Evolutionary conservation across 768 basidiomycete species (phyloP), one percentile per base, ranked within the genome.

Genomic region (Gloeophyllum trabeum): DNA sequence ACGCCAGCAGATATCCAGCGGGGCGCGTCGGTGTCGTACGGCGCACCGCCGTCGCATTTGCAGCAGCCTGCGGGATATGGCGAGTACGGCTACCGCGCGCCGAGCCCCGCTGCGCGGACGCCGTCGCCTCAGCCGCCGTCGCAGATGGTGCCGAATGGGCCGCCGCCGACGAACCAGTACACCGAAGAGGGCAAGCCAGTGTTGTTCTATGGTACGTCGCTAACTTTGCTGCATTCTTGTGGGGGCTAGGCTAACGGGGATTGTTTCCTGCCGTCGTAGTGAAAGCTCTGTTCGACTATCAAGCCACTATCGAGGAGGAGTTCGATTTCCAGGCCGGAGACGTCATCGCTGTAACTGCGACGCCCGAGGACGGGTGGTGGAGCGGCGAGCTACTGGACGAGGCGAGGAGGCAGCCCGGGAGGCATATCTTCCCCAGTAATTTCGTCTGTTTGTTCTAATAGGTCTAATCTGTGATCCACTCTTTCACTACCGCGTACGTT

Each of bases 321-420:
- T 97, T 98, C 59, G 86, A 93, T 58, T 97, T 98, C 77, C 88
- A 92, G 56, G 69, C 79, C 18, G 89, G 86, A 2, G 94, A 98
- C 61, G 87, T 96, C 49, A 96, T 98, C 49, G 93, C 92, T 5
- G 93, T 98, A 6, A 93, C 88, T 0, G 73, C 79, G 18, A 94
- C 91, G 4, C 91, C 91, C 4, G 91, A 92, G 52, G 93, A 96
- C 53, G 94, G 94, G 1, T 97, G 94, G 94, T 98, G 93, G 94
- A 85, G 79, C 43, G 94, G 94, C 19, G 81, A 85, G 51, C 60
- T 90, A 45, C 62, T 89, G n/a, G 83, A 87, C 47, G 84, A 88
- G 50, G 66, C 69, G 23, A 63, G 88, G 49, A 67, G 86, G 48
- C 72, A 80, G 48, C 66, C 69, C 13, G 86, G 86, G 24, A 67